phyloP scores from a whole-genome alignment of 148 eudicot genomes.

The Chenopodium quinoa region DNA sequence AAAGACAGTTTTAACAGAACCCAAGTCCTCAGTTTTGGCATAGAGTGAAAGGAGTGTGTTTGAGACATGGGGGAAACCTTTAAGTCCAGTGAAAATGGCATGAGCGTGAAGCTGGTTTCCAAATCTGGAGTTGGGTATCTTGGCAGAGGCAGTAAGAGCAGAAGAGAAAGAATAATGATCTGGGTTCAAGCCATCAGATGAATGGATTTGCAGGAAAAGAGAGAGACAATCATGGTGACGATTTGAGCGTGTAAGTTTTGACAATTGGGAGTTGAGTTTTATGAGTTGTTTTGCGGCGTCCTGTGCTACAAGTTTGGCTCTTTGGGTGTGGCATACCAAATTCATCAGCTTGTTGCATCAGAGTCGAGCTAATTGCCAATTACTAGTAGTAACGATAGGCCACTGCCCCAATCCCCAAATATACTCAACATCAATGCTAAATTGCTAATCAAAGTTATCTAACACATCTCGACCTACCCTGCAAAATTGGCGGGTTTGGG shows the following conservation, averaged over 20 bases:
- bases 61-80: constrained; percentile 46
- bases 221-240: constrained; percentile 41
- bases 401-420: no score
- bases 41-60: constrained; percentile 51
- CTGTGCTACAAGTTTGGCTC: constrained; percentile 17
- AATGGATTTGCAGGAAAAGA: constrained; percentile 56
- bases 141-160: constrained; percentile 55
- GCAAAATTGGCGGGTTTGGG: no score
- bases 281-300: constrained; percentile 41
- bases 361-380: no score
- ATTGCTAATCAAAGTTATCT: no score
- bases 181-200: constrained; percentile 47
- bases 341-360: constrained; percentile 13
- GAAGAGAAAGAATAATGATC: constrained; percentile 77
- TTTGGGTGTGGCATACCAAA: constrained; percentile 18
- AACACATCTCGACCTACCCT: no score
- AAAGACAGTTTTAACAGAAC: no score
- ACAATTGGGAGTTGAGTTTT: constrained; percentile 53
- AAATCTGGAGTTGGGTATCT: constrained; percentile 20
- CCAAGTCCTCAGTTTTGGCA: no score
- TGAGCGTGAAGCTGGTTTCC: constrained; percentile 65
- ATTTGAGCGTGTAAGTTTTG: constrained; percentile 43
- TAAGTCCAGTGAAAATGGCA: constrained; percentile 48
- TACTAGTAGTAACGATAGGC: no score
- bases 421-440: no score